Evolutionary conservation across 768 basidiomycete species (phyloP).

Genomic region (Suillus plorans): DNA sequence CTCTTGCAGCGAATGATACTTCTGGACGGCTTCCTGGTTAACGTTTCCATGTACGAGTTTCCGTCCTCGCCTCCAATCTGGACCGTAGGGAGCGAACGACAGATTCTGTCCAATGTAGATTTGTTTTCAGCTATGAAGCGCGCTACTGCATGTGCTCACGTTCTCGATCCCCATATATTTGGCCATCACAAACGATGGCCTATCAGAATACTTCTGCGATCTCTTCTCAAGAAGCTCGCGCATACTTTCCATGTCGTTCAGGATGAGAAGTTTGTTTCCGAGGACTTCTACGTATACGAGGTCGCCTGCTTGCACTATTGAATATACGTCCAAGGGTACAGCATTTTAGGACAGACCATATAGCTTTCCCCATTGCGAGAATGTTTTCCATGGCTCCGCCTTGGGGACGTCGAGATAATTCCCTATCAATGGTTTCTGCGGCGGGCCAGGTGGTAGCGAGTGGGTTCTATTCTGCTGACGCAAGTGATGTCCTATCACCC

Average conservation of each 20-base stretch:
- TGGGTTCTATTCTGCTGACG: neutral
- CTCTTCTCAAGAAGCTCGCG: constrained; percentile 32
- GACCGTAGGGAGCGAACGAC: constrained; percentile 16
- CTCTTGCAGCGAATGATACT: constrained; percentile 8
- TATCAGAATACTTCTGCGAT: constrained; percentile 21
- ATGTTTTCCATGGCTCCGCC: constrained; percentile 22
- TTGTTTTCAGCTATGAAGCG: neutral
- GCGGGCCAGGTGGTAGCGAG: constrained; percentile 31
- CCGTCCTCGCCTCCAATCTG: constrained; percentile 13
- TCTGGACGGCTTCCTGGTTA: constrained; percentile 8
- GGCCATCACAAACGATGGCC: constrained; percentile 10
- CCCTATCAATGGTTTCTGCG: constrained; percentile 23
- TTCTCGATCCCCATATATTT: constrained; percentile 9
- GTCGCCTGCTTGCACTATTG: constrained; percentile 11
- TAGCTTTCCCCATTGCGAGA: constrained; percentile 19
- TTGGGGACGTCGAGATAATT: constrained; percentile 25
- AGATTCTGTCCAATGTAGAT: neutral
- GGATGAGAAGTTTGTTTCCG: constrained; percentile 16
- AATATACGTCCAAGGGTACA: neutral
- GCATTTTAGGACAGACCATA: constrained; percentile 8
- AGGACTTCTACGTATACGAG: constrained; percentile 15
- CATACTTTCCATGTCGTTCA: constrained; percentile 27
- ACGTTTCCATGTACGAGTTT: constrained; percentile 5
- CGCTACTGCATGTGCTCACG: neutral
- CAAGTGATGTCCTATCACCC: neutral